These are phyloP conservation scores for Pythium biforme DNA, from an alignment of 352 stramenopile genomes.

Conservation along the genomic window DNA sequence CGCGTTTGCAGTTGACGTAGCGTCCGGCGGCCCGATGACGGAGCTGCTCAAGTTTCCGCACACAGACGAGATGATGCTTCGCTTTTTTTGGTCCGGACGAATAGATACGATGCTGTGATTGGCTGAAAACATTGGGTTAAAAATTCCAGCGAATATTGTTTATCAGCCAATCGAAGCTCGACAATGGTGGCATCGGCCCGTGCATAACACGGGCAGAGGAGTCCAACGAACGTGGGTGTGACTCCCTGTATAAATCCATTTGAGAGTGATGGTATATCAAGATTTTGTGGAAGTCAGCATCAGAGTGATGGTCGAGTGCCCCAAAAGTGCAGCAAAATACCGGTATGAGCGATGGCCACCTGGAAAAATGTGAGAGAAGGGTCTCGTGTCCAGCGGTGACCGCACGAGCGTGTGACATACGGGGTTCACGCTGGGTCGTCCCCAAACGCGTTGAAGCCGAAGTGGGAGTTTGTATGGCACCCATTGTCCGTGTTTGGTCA, in stretches of 20 bases:
- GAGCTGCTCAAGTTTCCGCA: background rate
- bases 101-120: background rate
- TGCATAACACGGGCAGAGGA: background rate
- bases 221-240: background rate
- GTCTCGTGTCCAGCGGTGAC: slow-evolving; percentile 8
- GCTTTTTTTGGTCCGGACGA: background rate
- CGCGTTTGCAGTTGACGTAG: slow-evolving; percentile 6
- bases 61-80: background rate
- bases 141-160: background rate
- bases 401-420: slow-evolving; percentile 12
- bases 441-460: background rate
- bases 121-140: slow-evolving; percentile 4
- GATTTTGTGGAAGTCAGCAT: background rate
- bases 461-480: slow-evolving; percentile 10
- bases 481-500: background rate
- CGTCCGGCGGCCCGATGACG: slow-evolving; percentile 2
- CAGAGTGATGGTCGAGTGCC: background rate
- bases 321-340: background rate
- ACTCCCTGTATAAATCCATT: background rate
- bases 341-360: background rate
- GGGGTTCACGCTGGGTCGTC: background rate
- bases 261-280: background rate
- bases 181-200: background rate
- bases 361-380: background rate
- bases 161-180: background rate